A percentile compares a stretch with the other conserved stretches of the same genome.
These are phyloP conservation scores for Exophiala mesophila DNA, from an alignment of 2,329 filamentous ascomycete species.

Conservation along the genomic window DNA sequence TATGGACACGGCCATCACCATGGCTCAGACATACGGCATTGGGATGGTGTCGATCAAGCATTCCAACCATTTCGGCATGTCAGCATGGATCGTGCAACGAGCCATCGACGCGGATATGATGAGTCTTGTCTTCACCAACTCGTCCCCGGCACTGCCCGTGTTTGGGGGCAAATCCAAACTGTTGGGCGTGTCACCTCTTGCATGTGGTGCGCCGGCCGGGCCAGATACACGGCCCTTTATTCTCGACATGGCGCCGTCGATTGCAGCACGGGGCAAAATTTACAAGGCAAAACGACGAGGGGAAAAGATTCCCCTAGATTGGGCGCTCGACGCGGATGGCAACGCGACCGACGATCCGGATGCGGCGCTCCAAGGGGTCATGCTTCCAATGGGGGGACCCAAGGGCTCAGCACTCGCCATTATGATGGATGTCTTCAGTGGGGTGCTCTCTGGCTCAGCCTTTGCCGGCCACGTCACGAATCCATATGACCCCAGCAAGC, in stretches of 20 bases:
- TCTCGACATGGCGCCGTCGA: conserved; percentile 43
- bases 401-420: conserved; percentile 73
- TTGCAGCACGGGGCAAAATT: conserved; percentile 44
- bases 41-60: conserved; percentile 71
- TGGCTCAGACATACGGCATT: conserved; percentile 62
- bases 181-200: conserved; percentile 67
- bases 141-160: conserved; percentile 65
- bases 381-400: conserved; percentile 80
- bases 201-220: conserved; percentile 68
- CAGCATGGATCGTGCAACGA: conserved; percentile 73
- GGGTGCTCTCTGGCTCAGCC: conserved; percentile 67
- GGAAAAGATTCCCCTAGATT: conserved; percentile 48
- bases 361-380: conserved; percentile 67
- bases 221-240: conserved; percentile 55
- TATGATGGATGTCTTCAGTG: conserved; percentile 89
- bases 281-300: conserved; percentile 41
- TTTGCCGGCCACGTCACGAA: conserved; percentile 73
- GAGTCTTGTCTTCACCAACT: conserved; percentile 67
- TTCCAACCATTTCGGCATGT: conserved; percentile 81
- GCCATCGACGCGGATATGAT: conserved; percentile 68
- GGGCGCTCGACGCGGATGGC: conserved; percentile 70
- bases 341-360: conserved; percentile 65
- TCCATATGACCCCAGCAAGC: conserved; percentile 66
- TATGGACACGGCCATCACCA: conserved; percentile 63
- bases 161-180: conserved; percentile 66